Evolutionary conservation across 2,329 filamentous ascomycete species (phyloP), one percentile per base, ranked within the genome.

Genomic region (Talaromyces islandicus): DNA sequence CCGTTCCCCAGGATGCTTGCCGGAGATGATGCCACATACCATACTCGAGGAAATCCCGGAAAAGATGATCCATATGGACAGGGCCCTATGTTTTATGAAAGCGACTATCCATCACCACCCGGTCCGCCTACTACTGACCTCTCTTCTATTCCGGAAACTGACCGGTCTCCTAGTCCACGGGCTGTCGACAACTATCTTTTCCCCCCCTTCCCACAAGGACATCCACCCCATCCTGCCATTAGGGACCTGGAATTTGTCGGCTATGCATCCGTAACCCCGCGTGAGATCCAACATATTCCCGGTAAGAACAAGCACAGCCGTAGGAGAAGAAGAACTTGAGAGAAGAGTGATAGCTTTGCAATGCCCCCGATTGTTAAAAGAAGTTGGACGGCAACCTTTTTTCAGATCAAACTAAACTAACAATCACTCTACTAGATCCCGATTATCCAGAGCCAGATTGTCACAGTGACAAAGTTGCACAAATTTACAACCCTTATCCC

Each of bases 91-190:
- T 35, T 21, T 41, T 35, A 19, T 27, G 29, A 46, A 4, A 53
- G 52, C 12, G 54, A 57, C 17, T 57, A 57, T 54, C 54, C 54
- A 35, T 54, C 59, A 30, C 59, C 59, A n/a, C 25, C 50, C 48
- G 64, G 59, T 54, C 54, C 32, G 21, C 24, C 48, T 29, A 35
- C 56, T 14, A 35, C 62, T 29, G 66, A 64, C 9, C 54, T 68
- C 14, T 66, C 67, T 7, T 66, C 65, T 2, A 63, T 63, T 7
- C 65, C 70, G 5, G 69, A 65, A 14, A 61, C 65, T 14, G 70
- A 70, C 48, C 70, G 67, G 30, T 64, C 66, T 12, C 64, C 59
- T 17, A 68, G 67, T 56, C 57, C 14, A 62, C 21, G 55, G 30
- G 14, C 17, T 54, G 12, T 27, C 12, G 29, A 11, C 7, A 7